Evolutionary conservation across 2,329 filamentous ascomycete genomes (phyloP), one percentile per base, ranked within the genome.

Genomic region (Monosporascus sp.): DNA sequence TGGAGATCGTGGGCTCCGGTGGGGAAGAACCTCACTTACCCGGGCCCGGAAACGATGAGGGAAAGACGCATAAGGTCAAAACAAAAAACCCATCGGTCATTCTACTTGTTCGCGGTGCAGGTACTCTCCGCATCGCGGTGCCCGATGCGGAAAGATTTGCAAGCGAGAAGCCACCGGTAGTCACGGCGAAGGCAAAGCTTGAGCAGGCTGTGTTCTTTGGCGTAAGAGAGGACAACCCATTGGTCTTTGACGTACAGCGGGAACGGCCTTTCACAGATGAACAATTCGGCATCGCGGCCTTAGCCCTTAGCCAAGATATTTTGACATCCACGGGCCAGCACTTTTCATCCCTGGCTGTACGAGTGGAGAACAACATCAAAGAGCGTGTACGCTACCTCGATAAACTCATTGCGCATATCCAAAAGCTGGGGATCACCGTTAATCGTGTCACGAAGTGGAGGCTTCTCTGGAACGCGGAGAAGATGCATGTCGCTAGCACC

Each of bases 141-240:
- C 77, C 78, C 7, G 81, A 86, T 49, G 72, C 82, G 46, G 78
- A 83, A 56, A 81, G 78, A 54, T 84, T 87, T 61, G 76, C 76
- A 14, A 81, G 79, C 56, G 79, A 81, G 50, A 71, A 73, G 50
- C 76, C 82, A 5, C 83, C 82, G 1, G 72, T 76, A 59, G 82
- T 96, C 17, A 92, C 89, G 1, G 88, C 90, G 6, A 94, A 90
- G 71, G 89, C 85, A 71, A 96, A 94, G 70, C 79, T 99, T 41
- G 90, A 97, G 65, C 92, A 99, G 72, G 92, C 92, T 2, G 88
- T 97, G 1, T 97, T 97, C 71, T 97, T 90, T 66, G 92, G 92
- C 2, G 84, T 83, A 47, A 84, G 89, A 65, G 80, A 86, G 56
- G 84, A 89, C 63, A 97, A 91, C 62, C 88, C 93, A n/a, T 73